phyloP scores from a whole-genome alignment of 257 asterid species.

The Przewalskia tangutica region DNA sequence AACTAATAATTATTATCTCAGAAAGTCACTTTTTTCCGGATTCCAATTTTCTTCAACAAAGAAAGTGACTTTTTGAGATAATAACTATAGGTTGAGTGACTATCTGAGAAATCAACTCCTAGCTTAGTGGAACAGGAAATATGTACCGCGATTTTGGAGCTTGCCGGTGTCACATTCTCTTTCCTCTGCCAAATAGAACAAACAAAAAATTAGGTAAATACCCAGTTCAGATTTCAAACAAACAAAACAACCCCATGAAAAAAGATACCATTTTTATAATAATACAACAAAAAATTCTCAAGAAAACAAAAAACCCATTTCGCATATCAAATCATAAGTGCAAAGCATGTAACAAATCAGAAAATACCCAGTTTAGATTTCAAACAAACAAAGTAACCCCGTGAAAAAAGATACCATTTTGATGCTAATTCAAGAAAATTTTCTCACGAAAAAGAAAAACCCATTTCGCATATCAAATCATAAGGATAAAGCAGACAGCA shows the following conservation, averaged over 20 bases:
- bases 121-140: no score
- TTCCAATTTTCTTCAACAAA: no score
- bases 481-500: neutral
- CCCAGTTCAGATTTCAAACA: neutral
- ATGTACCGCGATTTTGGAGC: slow-evolving; percentile 62
- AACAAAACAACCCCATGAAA: neutral
- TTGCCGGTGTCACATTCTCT: slow-evolving; percentile 47
- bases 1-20: no score
- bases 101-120: no score
- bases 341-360: neutral
- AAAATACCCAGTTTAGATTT: neutral
- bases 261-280: neutral
- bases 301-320: neutral
- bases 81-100: no score
- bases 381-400: neutral
- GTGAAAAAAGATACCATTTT: neutral
- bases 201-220: neutral
- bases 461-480: neutral
- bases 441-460: neutral
- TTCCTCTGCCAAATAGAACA: slow-evolving; percentile 31
- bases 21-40: no score
- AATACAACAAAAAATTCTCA: neutral
- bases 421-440: neutral
- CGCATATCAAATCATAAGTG: neutral
- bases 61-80: no score